These are phyloP conservation scores for Lolium multiflorum DNA, from an alignment of 176 grass and related monocot species.

Conservation along the genomic window DNA sequence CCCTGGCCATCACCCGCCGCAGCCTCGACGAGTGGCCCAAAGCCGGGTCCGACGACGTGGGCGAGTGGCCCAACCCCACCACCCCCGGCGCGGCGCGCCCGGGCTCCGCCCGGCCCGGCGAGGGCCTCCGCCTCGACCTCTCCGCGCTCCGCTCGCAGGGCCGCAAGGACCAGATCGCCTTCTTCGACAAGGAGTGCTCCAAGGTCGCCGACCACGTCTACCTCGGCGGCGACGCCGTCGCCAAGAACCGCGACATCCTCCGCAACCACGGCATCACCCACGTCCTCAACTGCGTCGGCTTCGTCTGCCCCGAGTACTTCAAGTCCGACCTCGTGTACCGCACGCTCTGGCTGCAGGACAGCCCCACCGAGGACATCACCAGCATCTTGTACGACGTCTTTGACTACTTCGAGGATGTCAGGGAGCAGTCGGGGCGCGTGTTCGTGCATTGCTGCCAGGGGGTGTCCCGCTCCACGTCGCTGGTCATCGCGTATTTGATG, in stretches of 20 bases:
- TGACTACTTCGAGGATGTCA: constrained; percentile 99
- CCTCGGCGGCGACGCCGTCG: constrained; percentile 89
- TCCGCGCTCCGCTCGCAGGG: constrained; percentile 65
- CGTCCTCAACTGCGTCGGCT: constrained; percentile 94
- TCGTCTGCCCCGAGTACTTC: constrained; percentile 97
- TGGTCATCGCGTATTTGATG: constrained; percentile 98
- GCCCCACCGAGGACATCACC: constrained; percentile 97
- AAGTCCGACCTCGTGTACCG: constrained; percentile 88
- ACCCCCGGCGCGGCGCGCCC: constrained; percentile 67
- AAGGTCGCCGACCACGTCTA: constrained; percentile 97
- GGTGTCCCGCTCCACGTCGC: constrained; percentile 87
- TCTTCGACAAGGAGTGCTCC: constrained; percentile 99
- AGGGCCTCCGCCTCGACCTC: constrained; percentile 77
- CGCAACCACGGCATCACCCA: constrained; percentile 90
- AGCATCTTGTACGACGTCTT: constrained; percentile 98
- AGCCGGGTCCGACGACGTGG: constrained; percentile 85
- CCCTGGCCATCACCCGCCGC: constrained; percentile 79
- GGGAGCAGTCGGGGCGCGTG: constrained; percentile 78
- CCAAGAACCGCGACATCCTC: constrained; percentile 86
- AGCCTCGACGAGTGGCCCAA: constrained; percentile 90
- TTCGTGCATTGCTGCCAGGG: constrained; percentile 99
- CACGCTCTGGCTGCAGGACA: constrained; percentile 98
- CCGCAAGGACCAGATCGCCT: constrained; percentile 93
- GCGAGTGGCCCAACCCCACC: constrained; percentile 89
- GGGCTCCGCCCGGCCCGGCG: constrained; percentile 54